Conservation (phyloP, 257 asterid species). For the Fraxinus anomala region DNA sequence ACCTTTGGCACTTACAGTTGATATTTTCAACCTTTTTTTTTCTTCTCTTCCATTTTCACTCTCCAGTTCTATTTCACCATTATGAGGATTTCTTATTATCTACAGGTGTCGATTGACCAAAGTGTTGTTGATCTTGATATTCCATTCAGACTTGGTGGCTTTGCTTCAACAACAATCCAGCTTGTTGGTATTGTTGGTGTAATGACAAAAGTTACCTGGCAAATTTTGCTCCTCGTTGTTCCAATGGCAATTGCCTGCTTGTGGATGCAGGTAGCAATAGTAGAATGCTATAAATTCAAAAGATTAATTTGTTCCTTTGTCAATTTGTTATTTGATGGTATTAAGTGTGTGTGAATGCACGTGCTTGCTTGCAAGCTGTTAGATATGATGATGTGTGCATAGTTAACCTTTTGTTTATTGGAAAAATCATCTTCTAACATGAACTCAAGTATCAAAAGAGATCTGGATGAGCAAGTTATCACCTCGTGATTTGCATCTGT, state of each 20-base stretch:
- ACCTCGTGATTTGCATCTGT: conserved; percentile 8
- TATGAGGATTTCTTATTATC: conserved; percentile 37
- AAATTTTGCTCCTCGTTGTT: conserved; percentile 83
- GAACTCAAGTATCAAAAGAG: neutral
- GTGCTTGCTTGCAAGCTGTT: neutral
- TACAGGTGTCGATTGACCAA: conserved; percentile 96
- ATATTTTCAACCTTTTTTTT: conserved; percentile 13
- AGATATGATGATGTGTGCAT: neutral
- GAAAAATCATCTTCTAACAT: neutral
- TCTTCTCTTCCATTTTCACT: conserved; percentile 9
- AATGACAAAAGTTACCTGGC: conserved; percentile 98
- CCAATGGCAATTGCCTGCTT: conserved; percentile 99
- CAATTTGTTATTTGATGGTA: neutral
- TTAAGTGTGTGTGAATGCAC: neutral
- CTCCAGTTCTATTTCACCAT: conserved; percentile 21
- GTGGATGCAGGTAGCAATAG: conserved; percentile 96
- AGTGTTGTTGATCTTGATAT: conserved; percentile 99
- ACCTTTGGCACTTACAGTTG: conserved; percentile 12
- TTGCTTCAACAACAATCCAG: conserved; percentile 99
- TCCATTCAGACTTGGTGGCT: conserved; percentile 99
- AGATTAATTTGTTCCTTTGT: conserved; percentile 3
- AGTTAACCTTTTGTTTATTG: neutral
- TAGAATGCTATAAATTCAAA: conserved; percentile 1
- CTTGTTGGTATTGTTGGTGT: conserved; percentile 95
- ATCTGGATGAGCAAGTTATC: conserved; percentile 14